Base-by-base conservation (phyloP, 768 basidiomycete species). In the Neoboletus magnificus region DNA sequence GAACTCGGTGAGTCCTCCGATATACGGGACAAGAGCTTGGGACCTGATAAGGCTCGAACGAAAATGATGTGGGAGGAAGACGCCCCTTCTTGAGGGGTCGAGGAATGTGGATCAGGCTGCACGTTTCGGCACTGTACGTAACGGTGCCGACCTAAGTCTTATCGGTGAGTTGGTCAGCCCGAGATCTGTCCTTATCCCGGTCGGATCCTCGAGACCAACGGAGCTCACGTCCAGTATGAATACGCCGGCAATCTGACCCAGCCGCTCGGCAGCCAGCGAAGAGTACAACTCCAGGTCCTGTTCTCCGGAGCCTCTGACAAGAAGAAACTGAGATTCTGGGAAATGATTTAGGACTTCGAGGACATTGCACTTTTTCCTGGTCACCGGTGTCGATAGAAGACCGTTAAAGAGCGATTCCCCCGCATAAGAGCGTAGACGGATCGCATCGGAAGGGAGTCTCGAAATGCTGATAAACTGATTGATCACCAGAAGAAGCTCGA, bases 261-360 rank as follows among this genome's bases (percentile, higher is more conserved):
- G 83, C 12, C 84, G 76, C 54, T 91, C 85, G 18, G 74, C 70
- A 1, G 96, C 93, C 18, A 96, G 66, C 4, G 83, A 77, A 15
- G 86, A 77, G 68, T 98, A 98, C 2, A 98, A 77, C 70, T 98
- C 94, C 42, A 98, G 73, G 71, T 98, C 96, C 62, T 97, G 95
- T 67, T 98, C 96, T 33, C 95, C 96, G 0, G 87, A 84, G 69
- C 98, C 96, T 7, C 96, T 96, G 39, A 98, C 77, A 47, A 95
- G 81, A 65, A 98, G 71, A 72, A 98, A 97, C 37, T 72, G 76
- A 1, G 89, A 84, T 39, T 83, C 76, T 0, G 84, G 83, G 69
- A 95, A 95, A 3, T 82, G 75, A 37, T 87, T 79, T 13, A 95
- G 74, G 20, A 92, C 77, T 37, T 94, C 90, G n/a, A 86, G 67